Evolutionary conservation across 352 stramenopile genomes (phyloP).

Genomic region (Pythium insidiosum): DNA sequence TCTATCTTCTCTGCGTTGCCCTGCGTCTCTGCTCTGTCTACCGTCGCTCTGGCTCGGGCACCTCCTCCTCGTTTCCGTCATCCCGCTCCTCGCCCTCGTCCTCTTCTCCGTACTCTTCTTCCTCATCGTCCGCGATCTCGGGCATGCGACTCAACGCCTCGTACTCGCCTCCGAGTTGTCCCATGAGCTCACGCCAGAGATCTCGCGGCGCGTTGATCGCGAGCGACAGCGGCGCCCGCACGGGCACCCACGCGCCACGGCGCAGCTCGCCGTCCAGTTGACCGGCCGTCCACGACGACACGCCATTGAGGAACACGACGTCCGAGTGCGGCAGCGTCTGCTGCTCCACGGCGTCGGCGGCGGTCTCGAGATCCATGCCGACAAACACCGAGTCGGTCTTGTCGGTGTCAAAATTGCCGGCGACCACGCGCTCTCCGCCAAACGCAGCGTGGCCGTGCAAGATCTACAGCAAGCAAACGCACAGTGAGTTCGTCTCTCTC

Average conservation of each 20-base stretch:
- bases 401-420: slow-evolving; percentile 31
- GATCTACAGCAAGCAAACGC: slow-evolving; percentile 24
- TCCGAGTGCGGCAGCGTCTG: slow-evolving; percentile 43
- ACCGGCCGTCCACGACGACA: slow-evolving; percentile 58
- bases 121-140: slow-evolving; percentile 30
- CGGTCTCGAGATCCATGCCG: slow-evolving; percentile 55
- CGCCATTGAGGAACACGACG: slow-evolving; percentile 71
- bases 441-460: slow-evolving; percentile 50
- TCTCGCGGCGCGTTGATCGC: slow-evolving; percentile 54
- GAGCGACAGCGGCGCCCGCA: slow-evolving; percentile 62
- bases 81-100: slow-evolving; percentile 8
- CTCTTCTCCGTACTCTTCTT: slow-evolving; percentile 18
- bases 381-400: slow-evolving; percentile 47
- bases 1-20: no score
- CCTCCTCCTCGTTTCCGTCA: no score
- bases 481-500: no score
- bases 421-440: slow-evolving; percentile 40
- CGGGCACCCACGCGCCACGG: slow-evolving; percentile 61
- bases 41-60: no score
- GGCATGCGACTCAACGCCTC: slow-evolving; percentile 64
- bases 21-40: no score
- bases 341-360: slow-evolving; percentile 45
- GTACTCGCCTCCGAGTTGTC: slow-evolving; percentile 57
- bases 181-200: slow-evolving; percentile 69
- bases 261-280: slow-evolving; percentile 69